phyloP scores from a whole-genome alignment of 495 filamentous ascomycete species.

The Amniculicola lignicola region DNA sequence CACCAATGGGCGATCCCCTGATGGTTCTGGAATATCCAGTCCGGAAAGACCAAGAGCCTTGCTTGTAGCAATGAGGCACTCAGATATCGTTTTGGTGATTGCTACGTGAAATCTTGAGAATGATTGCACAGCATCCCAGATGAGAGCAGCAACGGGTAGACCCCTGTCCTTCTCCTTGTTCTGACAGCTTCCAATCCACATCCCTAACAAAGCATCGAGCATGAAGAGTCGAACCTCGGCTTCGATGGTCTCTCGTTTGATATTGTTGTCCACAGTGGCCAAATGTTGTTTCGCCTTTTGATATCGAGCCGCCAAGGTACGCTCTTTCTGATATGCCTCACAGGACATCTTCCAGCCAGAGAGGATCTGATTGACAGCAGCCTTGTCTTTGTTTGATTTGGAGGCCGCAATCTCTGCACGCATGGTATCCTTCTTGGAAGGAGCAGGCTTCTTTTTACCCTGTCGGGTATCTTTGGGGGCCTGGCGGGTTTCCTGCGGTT shows the following conservation, averaged over 20 bases:
- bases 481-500: conserved; percentile 36
- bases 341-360: conserved; percentile 34
- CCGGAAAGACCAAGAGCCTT: conserved; percentile 39
- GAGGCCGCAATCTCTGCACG: conserved; percentile 34
- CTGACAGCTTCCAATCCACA: conserved; percentile 36
- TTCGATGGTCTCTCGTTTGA: conserved; percentile 34
- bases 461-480: conserved; percentile 6
- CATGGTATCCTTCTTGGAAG: conserved; percentile 41
- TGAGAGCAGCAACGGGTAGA: conserved; percentile 35
- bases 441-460: conserved; percentile 18
- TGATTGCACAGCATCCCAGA: conserved; percentile 28
- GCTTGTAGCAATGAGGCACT: conserved; percentile 30
- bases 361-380: conserved; percentile 21
- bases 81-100: conserved; percentile 41
- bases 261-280: conserved; percentile 32
- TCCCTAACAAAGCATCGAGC: conserved; percentile 44
- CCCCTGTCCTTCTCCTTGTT: conserved; percentile 29
- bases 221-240: conserved; percentile 50
- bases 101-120: conserved; percentile 25
- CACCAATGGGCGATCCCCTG: conserved; percentile 39
- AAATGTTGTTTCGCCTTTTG: conserved; percentile 36
- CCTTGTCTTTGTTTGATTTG: conserved; percentile 36
- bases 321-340: conserved; percentile 32
- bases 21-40: conserved; percentile 13
- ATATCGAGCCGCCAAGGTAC: conserved; percentile 21